Evolutionary conservation across 2,329 filamentous ascomycete genomes (phyloP).

Genomic region (Aspergillus eucalypticola): DNA sequence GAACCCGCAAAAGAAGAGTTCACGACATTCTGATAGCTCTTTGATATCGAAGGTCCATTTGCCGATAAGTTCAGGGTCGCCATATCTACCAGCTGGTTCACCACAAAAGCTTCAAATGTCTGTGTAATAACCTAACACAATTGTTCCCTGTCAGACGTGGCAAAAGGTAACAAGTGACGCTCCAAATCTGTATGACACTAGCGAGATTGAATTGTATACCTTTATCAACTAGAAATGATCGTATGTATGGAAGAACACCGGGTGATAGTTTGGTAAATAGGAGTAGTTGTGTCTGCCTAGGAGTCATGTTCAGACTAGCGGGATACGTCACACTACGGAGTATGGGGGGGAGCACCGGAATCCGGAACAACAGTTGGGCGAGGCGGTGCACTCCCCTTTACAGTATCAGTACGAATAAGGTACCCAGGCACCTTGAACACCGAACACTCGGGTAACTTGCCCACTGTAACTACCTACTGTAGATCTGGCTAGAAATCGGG

Average conservation of each 20-base stretch:
- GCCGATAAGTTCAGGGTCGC: conserved; percentile 77
- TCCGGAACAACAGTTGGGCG: neutral
- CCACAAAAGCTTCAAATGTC: neutral
- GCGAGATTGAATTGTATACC: neutral
- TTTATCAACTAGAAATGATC: neutral
- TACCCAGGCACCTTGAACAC: no score
- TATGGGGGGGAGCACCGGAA: neutral
- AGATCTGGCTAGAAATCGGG: no score
- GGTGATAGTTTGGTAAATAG: neutral
- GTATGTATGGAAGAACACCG: neutral
- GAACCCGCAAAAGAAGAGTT: conserved; percentile 60
- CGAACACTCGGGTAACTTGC: no score
- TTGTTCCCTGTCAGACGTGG: neutral
- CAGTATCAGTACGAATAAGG: neutral
- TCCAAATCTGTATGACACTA: neutral
- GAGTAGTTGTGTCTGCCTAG: neutral
- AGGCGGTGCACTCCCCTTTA: conserved; percentile 1
- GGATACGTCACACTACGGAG: conserved; percentile 3
- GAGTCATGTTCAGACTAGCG: neutral
- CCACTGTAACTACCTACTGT: no score
- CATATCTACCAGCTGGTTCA: conserved; percentile 53
- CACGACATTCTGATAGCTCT: conserved; percentile 71
- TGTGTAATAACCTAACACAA: neutral
- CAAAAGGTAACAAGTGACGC: neutral
- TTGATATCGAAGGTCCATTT: conserved; percentile 76